Base-by-base conservation (phyloP, 2,329 filamentous ascomycete genomes). In the Neonectria ditissima region DNA sequence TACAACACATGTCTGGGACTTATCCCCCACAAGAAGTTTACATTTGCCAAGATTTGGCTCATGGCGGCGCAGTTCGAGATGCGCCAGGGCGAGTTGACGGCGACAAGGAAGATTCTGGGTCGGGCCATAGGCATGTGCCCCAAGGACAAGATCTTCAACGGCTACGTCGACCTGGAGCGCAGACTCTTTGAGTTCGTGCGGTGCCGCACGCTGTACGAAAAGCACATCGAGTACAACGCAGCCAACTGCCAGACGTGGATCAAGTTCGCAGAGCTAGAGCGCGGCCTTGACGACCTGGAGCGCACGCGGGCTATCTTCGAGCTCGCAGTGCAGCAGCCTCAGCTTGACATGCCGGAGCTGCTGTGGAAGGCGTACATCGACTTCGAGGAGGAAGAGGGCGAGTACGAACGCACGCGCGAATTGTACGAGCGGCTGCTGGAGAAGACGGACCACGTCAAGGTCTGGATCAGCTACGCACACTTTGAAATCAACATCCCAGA, bases 331-430 rank as follows among this genome's bases (percentile, higher is more conserved):
- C 84, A 87, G 52, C 94, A 98, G 78, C 86, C 90, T 1, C 87
- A 89, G 32, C 85, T 99, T 14, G 96, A 99, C 78, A 99, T 99
- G 96, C 96, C 96, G 0, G 96, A 99, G 81, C 84, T 98, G 55
- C 84, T 98, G 2, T 99, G 96, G 96, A 98, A 98, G 81, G 90
- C 94, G 1, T 99, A 97, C 79, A 98, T 99, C 72, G 96, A 99
- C 79, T 98, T 98, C 75, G 96, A 99, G 80, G 95, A 98, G 76
- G 93, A 97, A 73, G 93, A 97, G 78, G 92, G 90, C 74, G 93
- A 97, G 78, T 97, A 95, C 78, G 93, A 94, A 56, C 86, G 90
- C 52, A 93, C 94, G 5, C 87, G 96, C 52, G 82, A 83, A 4
- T 83, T 99, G 47, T 99, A 98, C 80, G 95, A 98, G 82, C 89